A percentile compares a stretch with the other conserved stretches of the same genome.
These are phyloP conservation scores for Rhodotorula sp. DNA, from an alignment of 1,284 basidiomycete genomes.

Conservation along the genomic window DNA sequence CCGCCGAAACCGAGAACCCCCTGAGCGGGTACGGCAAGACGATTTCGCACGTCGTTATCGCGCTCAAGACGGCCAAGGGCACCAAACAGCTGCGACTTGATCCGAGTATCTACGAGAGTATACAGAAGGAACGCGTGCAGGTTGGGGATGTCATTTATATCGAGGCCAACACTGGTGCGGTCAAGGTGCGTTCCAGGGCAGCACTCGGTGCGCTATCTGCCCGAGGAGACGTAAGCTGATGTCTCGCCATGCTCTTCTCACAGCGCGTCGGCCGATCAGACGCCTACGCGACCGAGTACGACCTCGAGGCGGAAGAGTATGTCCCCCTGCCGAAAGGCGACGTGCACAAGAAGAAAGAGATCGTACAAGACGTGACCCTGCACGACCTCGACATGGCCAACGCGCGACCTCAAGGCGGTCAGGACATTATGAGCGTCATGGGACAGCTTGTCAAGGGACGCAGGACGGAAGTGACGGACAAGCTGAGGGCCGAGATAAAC, in stretches of 20 bases:
- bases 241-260: not conserved
- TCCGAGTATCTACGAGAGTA: conserved; percentile 93
- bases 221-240: not conserved
- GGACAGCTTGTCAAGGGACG: conserved; percentile 92
- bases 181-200: conserved; percentile 64
- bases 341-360: conserved; percentile 94
- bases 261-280: conserved; percentile 94
- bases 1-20: conserved; percentile 91
- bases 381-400: conserved; percentile 97
- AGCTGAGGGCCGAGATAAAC: conserved; percentile 91
- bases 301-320: conserved; percentile 96
- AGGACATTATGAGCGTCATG: conserved; percentile 99
- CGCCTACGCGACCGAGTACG: conserved; percentile 97
- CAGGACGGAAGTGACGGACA: conserved; percentile 95
- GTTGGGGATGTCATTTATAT: conserved; percentile 98
- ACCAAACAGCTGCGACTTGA: conserved; percentile 95
- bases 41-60: conserved; percentile 92
- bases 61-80: conserved; percentile 96
- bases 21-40: conserved; percentile 97
- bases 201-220: conserved; percentile 1
- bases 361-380: conserved; percentile 94
- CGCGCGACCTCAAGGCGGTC: conserved; percentile 81
- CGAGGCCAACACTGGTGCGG: conserved; percentile 89
- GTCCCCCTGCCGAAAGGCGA: conserved; percentile 97
- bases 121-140: conserved; percentile 94